Evolutionary conservation across 306 rosid genomes (phyloP), one percentile per base, ranked within the genome.

Genomic region (Pyrus pyrifolia): DNA sequence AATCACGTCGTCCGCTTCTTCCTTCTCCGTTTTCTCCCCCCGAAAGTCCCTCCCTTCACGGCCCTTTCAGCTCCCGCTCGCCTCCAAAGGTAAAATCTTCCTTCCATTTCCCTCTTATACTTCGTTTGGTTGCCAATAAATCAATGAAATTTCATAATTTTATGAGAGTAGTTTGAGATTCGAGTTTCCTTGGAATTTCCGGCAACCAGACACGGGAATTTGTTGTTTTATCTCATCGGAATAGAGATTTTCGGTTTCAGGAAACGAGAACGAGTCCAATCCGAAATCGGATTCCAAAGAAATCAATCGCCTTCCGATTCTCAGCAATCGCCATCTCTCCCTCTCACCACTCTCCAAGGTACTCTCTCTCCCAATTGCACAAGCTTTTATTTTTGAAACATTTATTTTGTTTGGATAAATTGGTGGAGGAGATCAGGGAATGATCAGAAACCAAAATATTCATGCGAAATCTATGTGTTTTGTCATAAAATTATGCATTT

Each of bases 261-360:
- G 91, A 72, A 85, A 88, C 55, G 91, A 80, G 30, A 82, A 70
- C 42, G 94, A 87, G 55, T 80, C 83, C 22, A 83, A 78, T 65
- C 72, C 89, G 3, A 86, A 82, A n/a, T 77, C 82, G 23, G 88
- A 82, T 49, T 81, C 93, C 27, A 87, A 85, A 35, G 82, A 86
- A n/a, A 76, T 71, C 61, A 83, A 77, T 11, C 67, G 52, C 52
- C 81, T 90, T 73, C 98, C 98, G 4, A 57, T 89, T 86, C 80
- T 75, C 79, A 79, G 82, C 30, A 84, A 87, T 86, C 93, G 87
- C 22, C 73, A 81, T 51, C 87, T 89, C 78, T 93, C 94, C 72
- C 89, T 93, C 45, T 91, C 96, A 17, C 95, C 96, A 42, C 89
- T 93, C 71, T 90, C 96, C 2, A 91, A 93, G 85, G 98, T 89